A percentile compares a stretch with the other conserved stretches of the same genome.
Evolutionary conservation across 2,329 filamentous ascomycete genomes (phyloP).

Genomic region (Madurella mycetomatis): DNA sequence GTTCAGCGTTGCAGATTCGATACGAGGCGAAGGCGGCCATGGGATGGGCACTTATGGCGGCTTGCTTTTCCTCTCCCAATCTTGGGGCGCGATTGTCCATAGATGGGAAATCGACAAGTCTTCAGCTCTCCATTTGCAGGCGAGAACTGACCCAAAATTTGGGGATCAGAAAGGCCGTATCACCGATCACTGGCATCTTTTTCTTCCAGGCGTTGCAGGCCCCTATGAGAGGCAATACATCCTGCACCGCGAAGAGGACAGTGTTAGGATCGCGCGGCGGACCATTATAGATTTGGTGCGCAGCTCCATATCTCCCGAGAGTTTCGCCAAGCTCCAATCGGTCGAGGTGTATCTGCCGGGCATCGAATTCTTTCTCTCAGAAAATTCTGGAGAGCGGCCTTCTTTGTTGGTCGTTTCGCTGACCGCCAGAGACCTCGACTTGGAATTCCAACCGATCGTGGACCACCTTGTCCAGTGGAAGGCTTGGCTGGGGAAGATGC

Average conservation of each 20-base stretch:
- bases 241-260: neutral
- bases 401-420: neutral
- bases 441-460: neutral
- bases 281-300: slow-evolving; percentile 9
- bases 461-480: slow-evolving; percentile 4
- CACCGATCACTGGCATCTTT: slow-evolving; percentile 19
- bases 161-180: neutral
- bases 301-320: neutral
- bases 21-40: neutral
- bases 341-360: slow-evolving; percentile 21
- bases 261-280: neutral
- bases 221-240: slow-evolving; percentile 9
- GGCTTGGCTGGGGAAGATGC: neutral
- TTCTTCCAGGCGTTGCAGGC: slow-evolving; percentile 9
- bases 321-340: neutral
- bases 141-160: neutral
- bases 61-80: slow-evolving; percentile 8
- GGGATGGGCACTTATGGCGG: slow-evolving; percentile 18
- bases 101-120: neutral
- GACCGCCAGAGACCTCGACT: neutral
- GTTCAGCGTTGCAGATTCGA: slow-evolving; percentile 10
- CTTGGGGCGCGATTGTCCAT: slow-evolving; percentile 10
- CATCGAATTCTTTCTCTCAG: neutral
- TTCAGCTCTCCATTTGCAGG: neutral
- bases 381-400: neutral